These are phyloP conservation scores for Arbutus unedo DNA, from an alignment of 148 eudicot species.

Conservation along the genomic window DNA sequence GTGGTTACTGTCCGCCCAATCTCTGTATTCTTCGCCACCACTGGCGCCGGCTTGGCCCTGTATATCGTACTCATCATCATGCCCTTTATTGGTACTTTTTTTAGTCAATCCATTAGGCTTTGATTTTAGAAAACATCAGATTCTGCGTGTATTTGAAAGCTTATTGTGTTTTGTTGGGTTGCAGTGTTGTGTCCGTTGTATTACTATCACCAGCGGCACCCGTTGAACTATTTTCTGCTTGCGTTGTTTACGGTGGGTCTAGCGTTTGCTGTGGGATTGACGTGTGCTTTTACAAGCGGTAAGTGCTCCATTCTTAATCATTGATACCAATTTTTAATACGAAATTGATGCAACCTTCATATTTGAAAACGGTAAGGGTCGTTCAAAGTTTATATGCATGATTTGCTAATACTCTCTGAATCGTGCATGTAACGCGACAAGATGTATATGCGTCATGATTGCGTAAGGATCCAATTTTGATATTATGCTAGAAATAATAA, in stretches of 20 bases:
- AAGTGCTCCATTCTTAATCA: constrained; percentile 1
- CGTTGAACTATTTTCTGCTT: constrained; percentile 44
- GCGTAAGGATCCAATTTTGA: no score
- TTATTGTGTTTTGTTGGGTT: background rate
- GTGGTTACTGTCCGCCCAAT: constrained; percentile 58
- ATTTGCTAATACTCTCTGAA: no score
- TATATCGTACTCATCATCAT: constrained; percentile 56
- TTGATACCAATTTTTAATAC: background rate
- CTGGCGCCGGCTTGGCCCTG: constrained; percentile 57
- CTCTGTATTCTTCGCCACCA: constrained; percentile 48
- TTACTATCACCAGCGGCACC: constrained; percentile 40
- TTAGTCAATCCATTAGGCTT: background rate
- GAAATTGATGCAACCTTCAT: background rate
- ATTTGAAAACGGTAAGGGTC: no score
- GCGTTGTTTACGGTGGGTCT: constrained; percentile 39
- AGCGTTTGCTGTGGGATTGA: constrained; percentile 45
- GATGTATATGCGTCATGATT: no score
- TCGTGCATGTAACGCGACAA: no score
- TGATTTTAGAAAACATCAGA: background rate
- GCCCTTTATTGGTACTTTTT: constrained; percentile 55
- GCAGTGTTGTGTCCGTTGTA: constrained; percentile 50
- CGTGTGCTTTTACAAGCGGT: constrained; percentile 51
- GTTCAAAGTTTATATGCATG: no score
- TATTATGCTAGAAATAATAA: no score
- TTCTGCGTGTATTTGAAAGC: background rate